Conservation (phyloP, 2,329 filamentous ascomycete genomes). For the Epichloe glyceriae region DNA sequence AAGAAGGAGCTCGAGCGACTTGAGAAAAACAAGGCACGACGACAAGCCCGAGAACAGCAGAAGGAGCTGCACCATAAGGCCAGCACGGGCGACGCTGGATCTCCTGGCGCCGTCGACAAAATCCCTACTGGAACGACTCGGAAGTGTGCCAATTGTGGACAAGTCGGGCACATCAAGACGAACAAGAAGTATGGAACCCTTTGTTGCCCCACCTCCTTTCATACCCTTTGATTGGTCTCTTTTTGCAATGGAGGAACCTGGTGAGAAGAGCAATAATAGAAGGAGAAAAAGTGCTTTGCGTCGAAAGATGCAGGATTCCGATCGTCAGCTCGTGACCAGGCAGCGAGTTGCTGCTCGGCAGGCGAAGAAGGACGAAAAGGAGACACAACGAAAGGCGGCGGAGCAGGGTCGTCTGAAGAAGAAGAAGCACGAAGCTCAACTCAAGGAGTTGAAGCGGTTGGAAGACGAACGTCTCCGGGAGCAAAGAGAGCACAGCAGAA, state of each 20-base stretch:
- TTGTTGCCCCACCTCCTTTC: slow-evolving; percentile 15
- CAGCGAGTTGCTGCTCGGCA: slow-evolving; percentile 8
- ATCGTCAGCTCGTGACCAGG: slow-evolving; percentile 8
- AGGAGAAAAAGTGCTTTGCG: slow-evolving; percentile 10
- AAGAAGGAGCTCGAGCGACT: slow-evolving; percentile 64
- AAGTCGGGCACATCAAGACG: slow-evolving; percentile 95
- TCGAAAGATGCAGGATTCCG: slow-evolving; percentile 12
- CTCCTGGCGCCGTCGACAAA: slow-evolving; percentile 38
- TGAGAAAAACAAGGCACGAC: slow-evolving; percentile 80
- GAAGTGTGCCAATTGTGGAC: slow-evolving; percentile 96
- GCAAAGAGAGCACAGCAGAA: slow-evolving; percentile 6
- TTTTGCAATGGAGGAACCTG: slow-evolving; percentile 9
- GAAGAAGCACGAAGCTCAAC: slow-evolving; percentile 3
- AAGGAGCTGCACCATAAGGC: slow-evolving; percentile 50
- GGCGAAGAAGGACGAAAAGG: slow-evolving; percentile 3
- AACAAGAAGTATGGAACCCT: slow-evolving; percentile 74
- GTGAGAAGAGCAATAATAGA: slow-evolving; percentile 4
- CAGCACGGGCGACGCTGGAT: slow-evolving; percentile 31
- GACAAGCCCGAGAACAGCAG: slow-evolving; percentile 80
- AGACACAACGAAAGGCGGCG: neutral
- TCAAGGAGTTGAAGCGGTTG: slow-evolving; percentile 6
- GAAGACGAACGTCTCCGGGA: slow-evolving; percentile 11
- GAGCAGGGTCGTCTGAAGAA: slow-evolving; percentile 5
- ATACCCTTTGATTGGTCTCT: slow-evolving; percentile 22
- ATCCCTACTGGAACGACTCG: slow-evolving; percentile 57